Conservation (phyloP, 2,329 filamentous ascomycete species). For the Colletotrichum simmondsii region DNA sequence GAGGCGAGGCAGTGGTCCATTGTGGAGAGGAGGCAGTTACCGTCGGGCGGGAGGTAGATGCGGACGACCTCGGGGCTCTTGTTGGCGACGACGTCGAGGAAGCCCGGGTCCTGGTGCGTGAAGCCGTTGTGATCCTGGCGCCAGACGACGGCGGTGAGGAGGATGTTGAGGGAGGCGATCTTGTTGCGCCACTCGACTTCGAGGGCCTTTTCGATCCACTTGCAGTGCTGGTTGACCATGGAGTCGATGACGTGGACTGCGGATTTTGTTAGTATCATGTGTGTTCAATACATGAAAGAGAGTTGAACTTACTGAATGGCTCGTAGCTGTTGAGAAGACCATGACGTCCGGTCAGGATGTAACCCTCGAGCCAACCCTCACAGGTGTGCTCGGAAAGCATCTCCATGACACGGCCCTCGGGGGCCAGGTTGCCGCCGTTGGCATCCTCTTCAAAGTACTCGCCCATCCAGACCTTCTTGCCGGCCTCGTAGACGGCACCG, state of each 20-base stretch:
- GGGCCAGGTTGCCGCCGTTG: constrained; percentile 79
- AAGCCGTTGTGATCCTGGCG: constrained; percentile 87
- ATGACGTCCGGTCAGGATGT: constrained; percentile 79
- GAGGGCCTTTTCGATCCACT: constrained; percentile 85
- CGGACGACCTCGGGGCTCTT: constrained; percentile 84
- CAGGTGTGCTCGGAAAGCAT: constrained; percentile 85
- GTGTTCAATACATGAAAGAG: neutral
- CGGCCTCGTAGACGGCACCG: constrained; percentile 74
- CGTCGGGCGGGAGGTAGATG: constrained; percentile 84
- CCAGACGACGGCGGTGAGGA: constrained; percentile 83
- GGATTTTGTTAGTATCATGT: neutral
- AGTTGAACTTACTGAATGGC: constrained; percentile 65
- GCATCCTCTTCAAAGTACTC: constrained; percentile 82
- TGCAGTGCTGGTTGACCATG: constrained; percentile 86
- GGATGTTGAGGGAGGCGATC: constrained; percentile 81
- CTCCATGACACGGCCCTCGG: constrained; percentile 80
- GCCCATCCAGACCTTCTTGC: constrained; percentile 84
- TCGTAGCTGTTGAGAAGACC: constrained; percentile 85
- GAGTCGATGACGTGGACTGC: constrained; percentile 80
- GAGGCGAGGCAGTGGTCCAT: constrained; percentile 81
- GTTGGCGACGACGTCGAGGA: constrained; percentile 83
- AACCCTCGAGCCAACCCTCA: constrained; percentile 85
- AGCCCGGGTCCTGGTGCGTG: constrained; percentile 83
- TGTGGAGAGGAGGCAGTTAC: constrained; percentile 79
- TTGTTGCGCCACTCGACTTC: constrained; percentile 82